These are phyloP conservation scores for Cylindricascospora bacillispora DNA, from an alignment of 1,139 yeast species.

Conservation along the genomic window DNA sequence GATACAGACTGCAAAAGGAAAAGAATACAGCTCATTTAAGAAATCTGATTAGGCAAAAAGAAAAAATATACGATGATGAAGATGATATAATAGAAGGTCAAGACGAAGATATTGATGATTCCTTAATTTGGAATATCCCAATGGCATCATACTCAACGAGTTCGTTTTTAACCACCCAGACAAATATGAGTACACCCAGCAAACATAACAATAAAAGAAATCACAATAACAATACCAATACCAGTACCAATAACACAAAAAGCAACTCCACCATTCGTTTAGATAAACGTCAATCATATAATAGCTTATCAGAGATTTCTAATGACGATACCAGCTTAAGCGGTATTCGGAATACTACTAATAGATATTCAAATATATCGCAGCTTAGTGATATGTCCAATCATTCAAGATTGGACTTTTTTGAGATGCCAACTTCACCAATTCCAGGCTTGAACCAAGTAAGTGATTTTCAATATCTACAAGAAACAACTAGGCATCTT, in stretches of 20 bases:
- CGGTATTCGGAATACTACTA: too few relatives aligned
- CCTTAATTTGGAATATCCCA: constrained; percentile 36
- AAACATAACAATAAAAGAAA: constrained; percentile 4
- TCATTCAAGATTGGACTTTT: constrained; percentile 12
- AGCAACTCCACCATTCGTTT: neutral
- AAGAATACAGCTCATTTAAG: constrained; percentile 26
- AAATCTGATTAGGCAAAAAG: constrained; percentile 26
- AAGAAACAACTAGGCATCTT: constrained; percentile 31
- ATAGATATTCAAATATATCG: constrained; percentile 2
- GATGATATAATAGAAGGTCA: constrained; percentile 16
- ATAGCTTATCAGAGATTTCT: too few relatives aligned
- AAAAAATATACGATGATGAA: constrained; percentile 32
- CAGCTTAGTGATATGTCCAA: constrained; percentile 5
- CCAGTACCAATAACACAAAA: constrained; percentile 1
- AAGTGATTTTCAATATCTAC: constrained; percentile 25
- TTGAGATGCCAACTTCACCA: constrained; percentile 30
- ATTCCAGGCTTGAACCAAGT: constrained; percentile 26
- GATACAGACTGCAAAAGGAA: constrained; percentile 27
- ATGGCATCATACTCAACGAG: constrained; percentile 29
- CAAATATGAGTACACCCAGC: neutral
- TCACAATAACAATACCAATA: constrained; percentile 7
- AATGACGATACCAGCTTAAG: too few relatives aligned
- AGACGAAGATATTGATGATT: constrained; percentile 25
- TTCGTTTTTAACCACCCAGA: constrained; percentile 20
- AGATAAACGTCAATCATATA: constrained; percentile 1